Base-by-base conservation (phyloP, 805 yeast genomes). In the Metschnikowia picachoensis region DNA sequence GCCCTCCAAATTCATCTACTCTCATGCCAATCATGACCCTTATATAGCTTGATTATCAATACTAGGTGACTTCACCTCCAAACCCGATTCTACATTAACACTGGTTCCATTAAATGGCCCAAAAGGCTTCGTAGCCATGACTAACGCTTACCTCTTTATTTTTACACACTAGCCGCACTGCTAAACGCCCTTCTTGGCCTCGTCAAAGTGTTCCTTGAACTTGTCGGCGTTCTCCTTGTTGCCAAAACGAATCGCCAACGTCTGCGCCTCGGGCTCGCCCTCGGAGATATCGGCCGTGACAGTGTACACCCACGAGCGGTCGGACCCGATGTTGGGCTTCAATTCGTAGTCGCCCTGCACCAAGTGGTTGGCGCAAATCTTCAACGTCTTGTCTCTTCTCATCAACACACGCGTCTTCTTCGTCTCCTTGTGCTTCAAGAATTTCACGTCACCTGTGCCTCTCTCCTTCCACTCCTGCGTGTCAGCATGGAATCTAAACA, bases 331-430 rank as follows among this genome's bases (percentile, higher is more conserved):
- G 65, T 94, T 94, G 60, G 97, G 89, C 65, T 82, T 87, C 67
- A 94, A 80, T 56, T 72, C 79, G 72, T 86, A 88, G 58, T 86
- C 95, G 51, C 92, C 82, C 38, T 87, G 72, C 66, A 88, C 81
- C 72, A 82, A 82, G 72, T 94, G 99, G 77, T 94, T 94, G 60
- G 99, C 99, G 72, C 99, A 94, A 63, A 94, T 85, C 79, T 94
- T 94, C 66, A 94, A 80, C 46, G 98, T 94, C 78, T 92, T 92
- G 76, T 94, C 99, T 77, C 99, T 89, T 82, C 99, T 89, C 99
- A 94, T 94, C 65, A 94, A 77, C 56, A 94, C 71, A 76, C 99
- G 85, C 54, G 87, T 88, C 74, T 89, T 91, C 48, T 80, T 78
- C 48, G 88, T 74, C 51, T 73, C 72, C 70, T 89, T 90, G 76